A percentile compares a stretch with the other conserved stretches of the same genome.
Conservation (phyloP, 768 basidiomycete genomes). For the Phaeotremella fagi region DNA sequence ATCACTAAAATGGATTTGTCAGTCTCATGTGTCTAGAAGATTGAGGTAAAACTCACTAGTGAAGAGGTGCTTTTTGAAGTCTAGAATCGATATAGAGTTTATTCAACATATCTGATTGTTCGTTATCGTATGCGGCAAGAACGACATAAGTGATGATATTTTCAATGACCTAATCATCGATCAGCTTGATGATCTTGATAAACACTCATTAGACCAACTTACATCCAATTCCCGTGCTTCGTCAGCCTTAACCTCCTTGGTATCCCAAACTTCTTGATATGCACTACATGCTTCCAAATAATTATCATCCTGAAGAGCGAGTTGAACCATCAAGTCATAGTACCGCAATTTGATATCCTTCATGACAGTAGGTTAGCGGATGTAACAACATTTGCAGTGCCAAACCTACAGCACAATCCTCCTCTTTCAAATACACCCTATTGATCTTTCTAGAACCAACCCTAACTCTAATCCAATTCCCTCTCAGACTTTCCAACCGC, state of each 20-base stretch:
- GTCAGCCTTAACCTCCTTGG: conserved; percentile 85
- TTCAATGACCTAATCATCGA: conserved; percentile 67
- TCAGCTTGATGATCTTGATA: conserved; percentile 1
- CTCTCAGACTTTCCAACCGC: conserved; percentile 58
- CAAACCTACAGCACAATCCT: conserved; percentile 75
- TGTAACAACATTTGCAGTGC: too few species aligned
- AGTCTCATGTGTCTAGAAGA: not conserved
- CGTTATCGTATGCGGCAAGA: conserved; percentile 89
- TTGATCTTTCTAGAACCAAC: conserved; percentile 93
- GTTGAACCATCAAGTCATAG: conserved; percentile 94
- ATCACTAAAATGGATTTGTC: conserved; percentile 56
- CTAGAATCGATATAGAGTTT: conserved; percentile 75
- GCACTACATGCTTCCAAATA: conserved; percentile 94
- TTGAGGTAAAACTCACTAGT: conserved; percentile 61
- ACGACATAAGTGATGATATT: conserved; percentile 93
- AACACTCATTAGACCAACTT: conserved; percentile 8
- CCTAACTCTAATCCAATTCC: conserved; percentile 85
- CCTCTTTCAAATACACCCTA: conserved; percentile 82
- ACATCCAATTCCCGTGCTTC: conserved; percentile 49
- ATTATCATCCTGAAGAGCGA: conserved; percentile 73
- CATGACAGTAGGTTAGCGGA: too few species aligned
- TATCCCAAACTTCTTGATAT: conserved; percentile 96
- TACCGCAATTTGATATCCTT: conserved; percentile 94
- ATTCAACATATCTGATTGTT: conserved; percentile 94
- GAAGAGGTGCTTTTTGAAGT: conserved; percentile 71